phyloP scores from a whole-genome alignment of 306 rosid species.

The Quercus wislizeni region DNA sequence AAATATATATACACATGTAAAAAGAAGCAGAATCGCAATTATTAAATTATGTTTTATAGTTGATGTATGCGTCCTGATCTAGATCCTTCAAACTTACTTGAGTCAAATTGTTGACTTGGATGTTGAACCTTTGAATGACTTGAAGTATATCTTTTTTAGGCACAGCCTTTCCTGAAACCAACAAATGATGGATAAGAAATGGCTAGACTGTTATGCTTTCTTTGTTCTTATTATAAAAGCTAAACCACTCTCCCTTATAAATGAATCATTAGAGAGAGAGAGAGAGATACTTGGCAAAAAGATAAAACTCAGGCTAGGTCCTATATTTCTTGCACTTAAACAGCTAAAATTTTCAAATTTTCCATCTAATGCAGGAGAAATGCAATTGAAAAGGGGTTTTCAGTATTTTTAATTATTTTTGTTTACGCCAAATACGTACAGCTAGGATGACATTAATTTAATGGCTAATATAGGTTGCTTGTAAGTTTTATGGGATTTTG shows the following conservation, averaged over 20 bases:
- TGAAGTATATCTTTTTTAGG: constrained; percentile 69
- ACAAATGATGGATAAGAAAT: constrained; percentile 20
- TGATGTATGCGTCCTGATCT: neutral
- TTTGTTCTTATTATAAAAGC: neutral
- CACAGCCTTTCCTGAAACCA: constrained; percentile 70
- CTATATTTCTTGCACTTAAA: no score
- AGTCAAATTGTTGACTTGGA: constrained; percentile 94
- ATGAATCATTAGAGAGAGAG: neutral
- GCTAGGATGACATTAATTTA: neutral
- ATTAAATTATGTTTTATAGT: constrained; percentile 2
- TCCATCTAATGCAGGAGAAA: no score
- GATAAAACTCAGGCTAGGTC: neutral
- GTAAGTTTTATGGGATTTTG: neutral
- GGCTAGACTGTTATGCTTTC: neutral
- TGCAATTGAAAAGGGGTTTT: neutral
- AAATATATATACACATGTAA: neutral
- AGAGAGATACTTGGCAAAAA: neutral
- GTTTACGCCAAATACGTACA: neutral
- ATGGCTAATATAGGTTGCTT: neutral
- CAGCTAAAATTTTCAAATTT: no score
- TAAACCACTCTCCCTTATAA: neutral
- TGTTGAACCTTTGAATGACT: constrained; percentile 76
- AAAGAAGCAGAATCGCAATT: neutral
- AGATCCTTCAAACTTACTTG: constrained; percentile 51
- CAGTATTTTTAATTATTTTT: neutral